Percentiles rank a stretch among this genome's conserved stretches.
phyloP scores from a whole-genome alignment of 2,329 filamentous ascomycete genomes.

The Neocatenulostroma microsporum region DNA sequence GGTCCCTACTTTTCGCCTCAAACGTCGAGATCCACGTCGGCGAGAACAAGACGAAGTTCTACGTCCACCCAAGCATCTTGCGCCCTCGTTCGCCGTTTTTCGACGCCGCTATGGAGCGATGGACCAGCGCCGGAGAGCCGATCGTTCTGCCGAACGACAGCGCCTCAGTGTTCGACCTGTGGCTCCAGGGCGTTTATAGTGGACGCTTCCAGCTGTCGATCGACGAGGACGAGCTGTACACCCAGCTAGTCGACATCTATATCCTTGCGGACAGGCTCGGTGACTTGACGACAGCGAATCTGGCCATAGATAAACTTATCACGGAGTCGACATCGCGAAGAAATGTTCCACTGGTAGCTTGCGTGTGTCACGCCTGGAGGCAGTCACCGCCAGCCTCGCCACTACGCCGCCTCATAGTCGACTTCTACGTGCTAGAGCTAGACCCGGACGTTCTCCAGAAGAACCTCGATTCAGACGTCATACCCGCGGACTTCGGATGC shows the following conservation, averaged over 20 bases:
- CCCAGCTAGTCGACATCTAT: not conserved
- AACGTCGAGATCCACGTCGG: constrained; percentile 1
- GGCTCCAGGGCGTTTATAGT: not conserved
- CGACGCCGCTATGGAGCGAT: not conserved
- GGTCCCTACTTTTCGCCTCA: too few relatives aligned
- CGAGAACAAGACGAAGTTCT: not conserved
- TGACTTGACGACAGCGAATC: constrained; percentile 3
- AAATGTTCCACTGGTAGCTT: too few relatives aligned
- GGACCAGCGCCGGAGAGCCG: not conserved
- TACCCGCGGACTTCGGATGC: too few relatives aligned
- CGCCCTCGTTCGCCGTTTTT: not conserved
- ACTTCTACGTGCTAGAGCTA: not conserved
- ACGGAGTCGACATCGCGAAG: too few relatives aligned
- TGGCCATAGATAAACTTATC: not conserved
- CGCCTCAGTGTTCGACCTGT: not conserved
- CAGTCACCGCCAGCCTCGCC: not conserved
- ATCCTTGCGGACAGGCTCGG: constrained; percentile 4
- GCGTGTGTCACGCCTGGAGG: too few relatives aligned
- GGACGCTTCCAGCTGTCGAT: too few relatives aligned
- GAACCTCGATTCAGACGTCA: too few relatives aligned
- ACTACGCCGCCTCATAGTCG: not conserved
- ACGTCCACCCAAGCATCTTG: not conserved
- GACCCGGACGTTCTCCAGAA: too few relatives aligned
- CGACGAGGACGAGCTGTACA: too few relatives aligned
- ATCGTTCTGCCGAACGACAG: not conserved